A percentile compares a stretch with the other conserved stretches of the same genome.
phyloP scores from a whole-genome alignment of 75 land plant genomes.

The Cunninghamia lanceolata region DNA sequence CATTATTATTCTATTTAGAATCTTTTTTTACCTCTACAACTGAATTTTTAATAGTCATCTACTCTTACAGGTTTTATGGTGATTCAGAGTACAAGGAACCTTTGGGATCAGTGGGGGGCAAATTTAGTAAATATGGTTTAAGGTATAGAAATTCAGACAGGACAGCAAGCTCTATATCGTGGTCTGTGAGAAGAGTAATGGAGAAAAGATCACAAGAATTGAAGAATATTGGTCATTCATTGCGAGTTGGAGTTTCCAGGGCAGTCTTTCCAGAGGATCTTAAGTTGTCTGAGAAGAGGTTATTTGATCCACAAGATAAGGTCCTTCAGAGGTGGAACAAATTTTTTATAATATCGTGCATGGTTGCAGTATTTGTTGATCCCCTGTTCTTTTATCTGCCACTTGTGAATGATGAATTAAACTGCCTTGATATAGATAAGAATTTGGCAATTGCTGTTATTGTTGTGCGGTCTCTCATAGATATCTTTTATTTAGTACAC shows the following conservation, averaged over 20 bases:
- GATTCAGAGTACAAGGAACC: slow-evolving; percentile 34
- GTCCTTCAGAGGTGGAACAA: slow-evolving; percentile 60
- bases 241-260: slow-evolving; percentile 47
- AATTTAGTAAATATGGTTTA: slow-evolving; percentile 32
- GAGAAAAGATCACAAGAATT: slow-evolving; percentile 54
- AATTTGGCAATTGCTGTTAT: slow-evolving; percentile 56
- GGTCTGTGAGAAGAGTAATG: slow-evolving; percentile 41
- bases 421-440: slow-evolving; percentile 62
- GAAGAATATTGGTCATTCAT: slow-evolving; percentile 44
- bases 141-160: slow-evolving; percentile 17
- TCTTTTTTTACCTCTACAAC: neutral
- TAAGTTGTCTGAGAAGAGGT: slow-evolving; percentile 55
- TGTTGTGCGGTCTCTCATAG: slow-evolving; percentile 64
- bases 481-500: slow-evolving; percentile 71
- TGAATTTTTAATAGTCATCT: slow-evolving; percentile 3
- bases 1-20: neutral
- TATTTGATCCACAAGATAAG: slow-evolving; percentile 68
- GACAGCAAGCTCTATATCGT: slow-evolving; percentile 20
- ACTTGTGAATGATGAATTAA: slow-evolving; percentile 24
- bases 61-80: slow-evolving; percentile 28
- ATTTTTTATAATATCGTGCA: slow-evolving; percentile 65
- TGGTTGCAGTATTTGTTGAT: slow-evolving; percentile 71
- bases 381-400: slow-evolving; percentile 80
- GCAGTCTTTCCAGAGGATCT: slow-evolving; percentile 75
- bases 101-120: slow-evolving; percentile 19